Evolutionary conservation across 768 basidiomycete genomes (phyloP).

Genomic region (Filobasidium wieringae): DNA sequence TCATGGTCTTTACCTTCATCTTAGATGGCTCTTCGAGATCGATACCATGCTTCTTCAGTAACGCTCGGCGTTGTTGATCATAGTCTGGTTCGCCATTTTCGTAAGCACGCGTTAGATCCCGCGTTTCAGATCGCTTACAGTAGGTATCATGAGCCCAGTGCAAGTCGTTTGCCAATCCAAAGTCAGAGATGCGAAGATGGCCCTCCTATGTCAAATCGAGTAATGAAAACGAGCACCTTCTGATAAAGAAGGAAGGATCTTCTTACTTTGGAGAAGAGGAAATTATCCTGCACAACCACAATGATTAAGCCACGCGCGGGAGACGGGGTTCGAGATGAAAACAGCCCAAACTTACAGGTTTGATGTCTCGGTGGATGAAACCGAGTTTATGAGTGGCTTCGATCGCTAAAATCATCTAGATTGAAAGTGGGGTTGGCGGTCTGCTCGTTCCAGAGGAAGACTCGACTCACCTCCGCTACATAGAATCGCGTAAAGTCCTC

Average conservation of each 20-base stretch:
- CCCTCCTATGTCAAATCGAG: constrained; percentile 46
- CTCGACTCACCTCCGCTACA: constrained; percentile 62
- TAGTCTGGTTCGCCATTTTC: too few species aligned
- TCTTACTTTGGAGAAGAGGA: constrained; percentile 67
- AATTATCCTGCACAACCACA: constrained; percentile 56
- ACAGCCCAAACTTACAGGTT: constrained; percentile 57
- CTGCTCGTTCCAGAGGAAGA: not conserved
- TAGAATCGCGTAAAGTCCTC: constrained; percentile 57
- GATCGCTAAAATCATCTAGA: constrained; percentile 82
- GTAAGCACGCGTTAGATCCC: too few species aligned
- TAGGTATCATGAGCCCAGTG: constrained; percentile 97
- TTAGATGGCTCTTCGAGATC: constrained; percentile 81
- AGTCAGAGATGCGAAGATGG: constrained; percentile 89
- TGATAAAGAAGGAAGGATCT: not conserved
- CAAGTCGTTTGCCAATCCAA: constrained; percentile 76
- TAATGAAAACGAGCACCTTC: not conserved
- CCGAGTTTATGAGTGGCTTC: constrained; percentile 86
- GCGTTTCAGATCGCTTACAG: not conserved
- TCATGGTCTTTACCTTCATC: constrained; percentile 63
- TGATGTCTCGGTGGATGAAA: constrained; percentile 96
- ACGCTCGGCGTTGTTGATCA: constrained; percentile 77
- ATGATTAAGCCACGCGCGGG: too few species aligned
- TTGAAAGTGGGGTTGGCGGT: not conserved
- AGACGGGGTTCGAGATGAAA: too few species aligned
- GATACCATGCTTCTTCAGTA: constrained; percentile 85